phyloP scores from a whole-genome alignment of 2,329 filamentous ascomycete species.

The Gnomoniopsis smithogilvyi region DNA sequence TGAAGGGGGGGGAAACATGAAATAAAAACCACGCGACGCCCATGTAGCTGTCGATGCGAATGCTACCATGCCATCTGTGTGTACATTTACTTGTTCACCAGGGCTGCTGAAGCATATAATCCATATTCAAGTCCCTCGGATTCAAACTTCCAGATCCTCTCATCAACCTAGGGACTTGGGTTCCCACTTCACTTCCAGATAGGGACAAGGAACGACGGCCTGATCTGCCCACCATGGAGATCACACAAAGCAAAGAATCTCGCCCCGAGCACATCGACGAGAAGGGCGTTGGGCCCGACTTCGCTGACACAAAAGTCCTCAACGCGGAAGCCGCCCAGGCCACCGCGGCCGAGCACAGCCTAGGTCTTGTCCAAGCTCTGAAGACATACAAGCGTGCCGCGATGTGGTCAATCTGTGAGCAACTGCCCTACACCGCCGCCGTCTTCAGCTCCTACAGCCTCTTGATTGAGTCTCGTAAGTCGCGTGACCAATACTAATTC shows the following conservation, averaged over 20 bases:
- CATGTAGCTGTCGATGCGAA: neutral
- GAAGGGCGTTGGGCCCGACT: conserved; percentile 27
- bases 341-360: conserved; percentile 35
- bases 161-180: neutral
- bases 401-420: conserved; percentile 37
- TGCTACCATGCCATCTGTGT: conserved; percentile 12
- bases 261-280: conserved; percentile 16
- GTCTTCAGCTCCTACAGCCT: too few species aligned
- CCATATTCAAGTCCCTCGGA: neutral
- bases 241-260: conserved; percentile 14
- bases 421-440: too few species aligned
- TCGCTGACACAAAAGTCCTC: conserved; percentile 32
- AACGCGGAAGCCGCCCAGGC: conserved; percentile 34
- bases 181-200: neutral
- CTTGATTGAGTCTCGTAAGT: too few species aligned
- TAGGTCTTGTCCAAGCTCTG: conserved; percentile 31
- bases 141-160: neutral
- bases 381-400: conserved; percentile 39
- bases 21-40: conserved; percentile 10
- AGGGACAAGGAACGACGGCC: neutral
- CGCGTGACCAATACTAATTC: neutral
- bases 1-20: neutral
- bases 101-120: neutral
- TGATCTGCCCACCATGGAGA: conserved; percentile 11
- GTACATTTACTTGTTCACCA: neutral